Conservation (phyloP, 139 green algal genomes). For the Auxenochlorella pyrenoidosa region DNA sequence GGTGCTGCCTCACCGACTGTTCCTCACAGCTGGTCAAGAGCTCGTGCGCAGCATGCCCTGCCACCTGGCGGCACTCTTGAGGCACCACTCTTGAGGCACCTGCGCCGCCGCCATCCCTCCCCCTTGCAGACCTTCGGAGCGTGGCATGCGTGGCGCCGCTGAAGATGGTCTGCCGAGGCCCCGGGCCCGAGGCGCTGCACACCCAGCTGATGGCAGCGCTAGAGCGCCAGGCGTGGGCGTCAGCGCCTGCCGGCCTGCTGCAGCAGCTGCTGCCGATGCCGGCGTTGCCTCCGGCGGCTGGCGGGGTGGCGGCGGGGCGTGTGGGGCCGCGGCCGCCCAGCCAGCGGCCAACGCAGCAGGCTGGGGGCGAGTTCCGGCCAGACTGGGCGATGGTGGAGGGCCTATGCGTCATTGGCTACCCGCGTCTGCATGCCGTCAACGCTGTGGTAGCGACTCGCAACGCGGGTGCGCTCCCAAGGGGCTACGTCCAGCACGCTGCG, state of each 20-base stretch:
- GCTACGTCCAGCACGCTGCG: too few species aligned
- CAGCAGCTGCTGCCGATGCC: conserved; percentile 27
- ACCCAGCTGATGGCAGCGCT: conserved; percentile 3
- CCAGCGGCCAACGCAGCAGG: background rate
- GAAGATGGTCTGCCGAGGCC: conserved; percentile 27
- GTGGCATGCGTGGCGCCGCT: background rate
- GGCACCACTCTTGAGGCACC: background rate
- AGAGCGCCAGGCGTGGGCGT: background rate
- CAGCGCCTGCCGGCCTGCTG: conserved; percentile 1
- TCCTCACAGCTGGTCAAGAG: too few species aligned
- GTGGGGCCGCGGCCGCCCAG: background rate
- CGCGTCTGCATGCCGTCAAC: conserved; percentile 4
- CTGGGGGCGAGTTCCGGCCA: background rate
- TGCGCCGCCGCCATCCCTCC: background rate
- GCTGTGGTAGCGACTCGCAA: conserved; percentile 47
- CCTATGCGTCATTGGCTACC: conserved; percentile 50
- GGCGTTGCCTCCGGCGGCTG: background rate
- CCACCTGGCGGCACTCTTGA: background rate
- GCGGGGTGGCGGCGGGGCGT: background rate
- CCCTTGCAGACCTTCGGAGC: background rate
- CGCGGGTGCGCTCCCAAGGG: conserved; percentile 8
- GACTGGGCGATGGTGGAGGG: conserved; percentile 27
- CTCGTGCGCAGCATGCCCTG: background rate
- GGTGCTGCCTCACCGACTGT: too few species aligned
- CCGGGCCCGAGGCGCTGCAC: conserved; percentile 15